Base-by-base conservation (phyloP, 164 flowering plant genomes). In the grape (Vitis vinifera) region DNA sequence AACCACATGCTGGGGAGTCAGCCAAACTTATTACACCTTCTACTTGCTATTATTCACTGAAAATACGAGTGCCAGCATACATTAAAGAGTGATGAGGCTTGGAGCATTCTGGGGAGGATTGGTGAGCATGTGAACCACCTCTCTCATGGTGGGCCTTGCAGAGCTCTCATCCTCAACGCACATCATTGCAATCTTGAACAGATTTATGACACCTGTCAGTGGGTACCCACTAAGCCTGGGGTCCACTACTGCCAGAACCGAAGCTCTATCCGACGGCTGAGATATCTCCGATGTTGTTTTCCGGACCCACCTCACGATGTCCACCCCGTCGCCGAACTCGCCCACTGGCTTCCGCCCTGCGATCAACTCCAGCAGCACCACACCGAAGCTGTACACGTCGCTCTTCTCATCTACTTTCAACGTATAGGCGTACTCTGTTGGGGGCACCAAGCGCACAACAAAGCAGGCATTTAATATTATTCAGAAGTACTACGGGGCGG, bases 301-400 rank as follows among this genome's bases (percentile, higher is more conserved):
- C 76, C 75, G 58, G 1, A 94, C 89, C 98, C 98, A 94, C 72
- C 87, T 74, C 55, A 92, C 99, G 12, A 94, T 91, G 76, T 94
- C 97, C 74, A 92, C 99, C 0, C 97, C 99, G 6, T 94, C 97
- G 0, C 94, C 99, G 58, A 92, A 94, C 57, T 89, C 97, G 0
- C 97, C 97, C 47, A 94, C 97, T 2, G 99, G 97, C 75, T 79
- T 89, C n/a, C 84, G 74, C 10, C 99, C 99, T 0, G 97, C 80
- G 30, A 92, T 83, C 44, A 94, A 83, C 75, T 94, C 99, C 70
- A 94, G 75, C 73, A 94, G 70, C 63, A 94, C 99, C 16, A 94
- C 97, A 0, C 99, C 99, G 31, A 92, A 92, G 77, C 99, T 94
- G 89, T 94, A 94, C 57, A 94, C 99, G 44, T 94, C 99, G 69